Conservation (phyloP, 148 eudicot genomes). For the Chenopodium formosanum region DNA sequence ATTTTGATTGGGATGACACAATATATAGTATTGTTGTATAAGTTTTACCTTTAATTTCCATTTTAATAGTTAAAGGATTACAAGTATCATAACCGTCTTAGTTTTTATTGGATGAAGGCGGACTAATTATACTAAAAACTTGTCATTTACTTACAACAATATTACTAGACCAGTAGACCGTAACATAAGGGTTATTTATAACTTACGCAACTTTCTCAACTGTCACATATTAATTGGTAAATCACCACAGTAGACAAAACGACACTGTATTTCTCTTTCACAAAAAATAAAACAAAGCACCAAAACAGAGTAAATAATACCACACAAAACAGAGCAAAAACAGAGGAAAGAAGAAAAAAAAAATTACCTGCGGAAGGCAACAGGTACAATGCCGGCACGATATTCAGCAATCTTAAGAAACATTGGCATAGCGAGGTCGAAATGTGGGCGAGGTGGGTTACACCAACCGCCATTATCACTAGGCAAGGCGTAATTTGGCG, state of each 20-base stretch:
- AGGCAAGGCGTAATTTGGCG: slow-evolving; percentile 68
- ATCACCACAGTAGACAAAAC: background rate
- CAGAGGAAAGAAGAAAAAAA: background rate
- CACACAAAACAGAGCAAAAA: background rate
- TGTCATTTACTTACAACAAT: no score
- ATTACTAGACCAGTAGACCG: no score
- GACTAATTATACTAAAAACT: no score
- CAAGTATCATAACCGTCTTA: no score
- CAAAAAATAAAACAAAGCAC: background rate
- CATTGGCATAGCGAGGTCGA: slow-evolving; percentile 95
- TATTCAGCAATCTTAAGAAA: slow-evolving; percentile 85
- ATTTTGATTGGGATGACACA: no score
- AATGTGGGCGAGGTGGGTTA: slow-evolving; percentile 84
- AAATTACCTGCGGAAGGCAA: slow-evolving; percentile 64
- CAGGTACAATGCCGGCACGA: slow-evolving; percentile 90
- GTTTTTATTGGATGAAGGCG: no score
- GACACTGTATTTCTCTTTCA: background rate
- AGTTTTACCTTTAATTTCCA: no score
- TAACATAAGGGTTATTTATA: background rate
- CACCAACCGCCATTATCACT: slow-evolving; percentile 95
- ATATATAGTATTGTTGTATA: no score
- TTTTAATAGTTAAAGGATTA: no score
- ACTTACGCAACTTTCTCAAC: background rate
- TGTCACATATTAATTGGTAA: background rate
- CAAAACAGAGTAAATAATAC: background rate